Evolutionary conservation across 768 basidiomycete species (phyloP).

Genomic region (Auriculariales sp.): DNA sequence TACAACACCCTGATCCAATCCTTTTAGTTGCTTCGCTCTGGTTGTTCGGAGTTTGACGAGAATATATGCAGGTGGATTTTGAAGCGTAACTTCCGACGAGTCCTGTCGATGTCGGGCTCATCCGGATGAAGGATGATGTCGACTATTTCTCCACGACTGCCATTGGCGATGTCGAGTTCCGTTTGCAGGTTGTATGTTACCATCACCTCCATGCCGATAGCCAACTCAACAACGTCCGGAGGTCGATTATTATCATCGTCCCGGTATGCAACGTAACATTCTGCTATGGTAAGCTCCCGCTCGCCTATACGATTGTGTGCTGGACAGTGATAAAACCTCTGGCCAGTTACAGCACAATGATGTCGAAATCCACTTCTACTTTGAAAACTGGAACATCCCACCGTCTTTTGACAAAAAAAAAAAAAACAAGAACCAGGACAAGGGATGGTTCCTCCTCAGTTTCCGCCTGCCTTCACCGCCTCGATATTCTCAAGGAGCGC

Average conservation of each 20-base stretch:
- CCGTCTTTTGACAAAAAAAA: too few relatives aligned
- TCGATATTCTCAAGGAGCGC: constrained; percentile 30
- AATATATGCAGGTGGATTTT: constrained; percentile 16
- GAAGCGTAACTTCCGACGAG: constrained; percentile 9
- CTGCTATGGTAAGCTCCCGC: too few relatives aligned
- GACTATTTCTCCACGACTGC: constrained; percentile 19
- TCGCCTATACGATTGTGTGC: too few relatives aligned
- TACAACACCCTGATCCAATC: constrained; percentile 17
- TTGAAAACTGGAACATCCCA: too few relatives aligned
- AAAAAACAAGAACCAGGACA: too few relatives aligned
- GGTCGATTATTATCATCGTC: too few relatives aligned
- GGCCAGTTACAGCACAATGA: too few relatives aligned
- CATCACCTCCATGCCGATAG: constrained; percentile 25
- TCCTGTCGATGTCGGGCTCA: constrained; percentile 10
- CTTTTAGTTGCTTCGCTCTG: constrained; percentile 11
- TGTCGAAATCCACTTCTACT: too few relatives aligned
- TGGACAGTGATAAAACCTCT: too few relatives aligned
- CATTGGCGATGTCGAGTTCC: constrained; percentile 25
- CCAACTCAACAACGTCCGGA: constrained; percentile 14
- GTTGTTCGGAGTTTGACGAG: constrained; percentile 19
- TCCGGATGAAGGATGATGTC: constrained; percentile 19
- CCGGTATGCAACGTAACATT: too few relatives aligned
- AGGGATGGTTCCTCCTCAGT: too few relatives aligned
- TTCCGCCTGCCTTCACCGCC: constrained; percentile 27
- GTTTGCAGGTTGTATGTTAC: constrained; percentile 21